These are phyloP conservation scores for Cavenderia fasciculata DNA, from an alignment of 78 protist species.

Conservation along the genomic window DNA sequence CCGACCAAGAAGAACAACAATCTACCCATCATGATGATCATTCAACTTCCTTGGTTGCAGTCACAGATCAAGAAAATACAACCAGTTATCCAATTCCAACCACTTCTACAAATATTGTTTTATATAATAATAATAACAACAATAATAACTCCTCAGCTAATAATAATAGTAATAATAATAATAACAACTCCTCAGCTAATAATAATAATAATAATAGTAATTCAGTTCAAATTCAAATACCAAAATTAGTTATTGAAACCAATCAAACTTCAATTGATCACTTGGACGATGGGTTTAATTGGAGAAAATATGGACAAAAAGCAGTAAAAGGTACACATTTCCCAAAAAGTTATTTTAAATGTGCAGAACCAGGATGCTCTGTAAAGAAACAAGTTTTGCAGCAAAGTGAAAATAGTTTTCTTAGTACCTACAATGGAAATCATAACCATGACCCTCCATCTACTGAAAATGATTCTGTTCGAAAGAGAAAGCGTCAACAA, in stretches of 20 bases:
- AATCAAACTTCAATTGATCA: constrained; percentile 58
- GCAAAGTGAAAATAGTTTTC: constrained; percentile 14
- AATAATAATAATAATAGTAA: not conserved
- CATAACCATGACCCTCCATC: constrained; percentile 51
- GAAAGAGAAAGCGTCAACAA: not conserved
- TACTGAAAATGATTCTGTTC: not conserved
- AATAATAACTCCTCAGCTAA: not conserved
- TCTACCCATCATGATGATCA: not conserved
- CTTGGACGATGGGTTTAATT: constrained; percentile 70
- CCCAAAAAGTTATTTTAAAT: constrained; percentile 59
- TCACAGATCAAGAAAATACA: not conserved
- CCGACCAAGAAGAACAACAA: not conserved
- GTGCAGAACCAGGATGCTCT: constrained; percentile 44
- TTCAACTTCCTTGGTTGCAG: not conserved
- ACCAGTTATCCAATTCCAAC: constrained; percentile 13
- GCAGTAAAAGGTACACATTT: constrained; percentile 50
- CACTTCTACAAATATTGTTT: too few species aligned
- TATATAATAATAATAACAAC: too few species aligned
- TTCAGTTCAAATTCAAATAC: not conserved
- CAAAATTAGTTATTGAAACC: constrained; percentile 63
- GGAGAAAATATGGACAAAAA: constrained; percentile 79
- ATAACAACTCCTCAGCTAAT: not conserved
- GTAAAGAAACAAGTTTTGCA: constrained; percentile 61
- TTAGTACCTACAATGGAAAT: constrained; percentile 41
- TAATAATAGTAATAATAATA: not conserved